A percentile compares a stretch with the other conserved stretches of the same genome.
Evolutionary conservation across 148 eudicot genomes (phyloP).

Genomic region (Talinum fruticosum): DNA sequence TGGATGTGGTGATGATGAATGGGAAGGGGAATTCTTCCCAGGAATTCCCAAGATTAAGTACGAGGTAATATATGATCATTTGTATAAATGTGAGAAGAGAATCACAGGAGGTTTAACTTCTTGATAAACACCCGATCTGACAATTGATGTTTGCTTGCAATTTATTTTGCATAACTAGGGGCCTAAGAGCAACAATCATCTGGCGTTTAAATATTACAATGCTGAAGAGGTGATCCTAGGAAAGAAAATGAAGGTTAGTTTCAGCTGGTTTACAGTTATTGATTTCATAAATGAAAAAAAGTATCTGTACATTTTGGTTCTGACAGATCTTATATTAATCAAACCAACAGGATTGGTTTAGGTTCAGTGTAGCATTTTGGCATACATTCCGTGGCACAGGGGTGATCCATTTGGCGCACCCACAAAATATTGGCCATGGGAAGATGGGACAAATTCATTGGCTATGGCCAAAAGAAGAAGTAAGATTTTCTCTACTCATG

Average conservation of each 20-base stretch:
- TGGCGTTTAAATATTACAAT: constrained; percentile 86
- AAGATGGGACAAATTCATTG: constrained; percentile 94
- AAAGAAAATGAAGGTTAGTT: constrained; percentile 84
- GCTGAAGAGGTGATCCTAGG: constrained; percentile 90
- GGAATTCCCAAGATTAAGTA: constrained; percentile 85
- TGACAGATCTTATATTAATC: not conserved
- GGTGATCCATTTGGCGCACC: constrained; percentile 92
- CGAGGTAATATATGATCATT: constrained; percentile 51
- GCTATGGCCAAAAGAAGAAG: constrained; percentile 92
- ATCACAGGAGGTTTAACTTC: not conserved
- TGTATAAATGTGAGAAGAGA: not conserved
- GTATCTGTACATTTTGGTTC: not conserved
- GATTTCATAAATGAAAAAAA: not conserved
- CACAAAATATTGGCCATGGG: constrained; percentile 98
- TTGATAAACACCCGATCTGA: not conserved
- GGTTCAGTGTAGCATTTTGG: constrained; percentile 99
- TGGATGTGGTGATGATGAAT: constrained; percentile 59
- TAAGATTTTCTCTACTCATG: constrained; percentile 29
- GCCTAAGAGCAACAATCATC: constrained; percentile 68
- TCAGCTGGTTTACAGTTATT: not conserved
- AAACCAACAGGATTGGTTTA: constrained; percentile 77
- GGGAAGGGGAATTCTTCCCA: constrained; percentile 94
- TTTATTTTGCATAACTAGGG: constrained; percentile 45
- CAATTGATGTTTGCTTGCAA: not conserved
- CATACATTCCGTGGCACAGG: constrained; percentile 99